Evolutionary conservation across 2,329 filamentous ascomycete genomes (phyloP).

Genomic region (Diplodia scrobiculata): DNA sequence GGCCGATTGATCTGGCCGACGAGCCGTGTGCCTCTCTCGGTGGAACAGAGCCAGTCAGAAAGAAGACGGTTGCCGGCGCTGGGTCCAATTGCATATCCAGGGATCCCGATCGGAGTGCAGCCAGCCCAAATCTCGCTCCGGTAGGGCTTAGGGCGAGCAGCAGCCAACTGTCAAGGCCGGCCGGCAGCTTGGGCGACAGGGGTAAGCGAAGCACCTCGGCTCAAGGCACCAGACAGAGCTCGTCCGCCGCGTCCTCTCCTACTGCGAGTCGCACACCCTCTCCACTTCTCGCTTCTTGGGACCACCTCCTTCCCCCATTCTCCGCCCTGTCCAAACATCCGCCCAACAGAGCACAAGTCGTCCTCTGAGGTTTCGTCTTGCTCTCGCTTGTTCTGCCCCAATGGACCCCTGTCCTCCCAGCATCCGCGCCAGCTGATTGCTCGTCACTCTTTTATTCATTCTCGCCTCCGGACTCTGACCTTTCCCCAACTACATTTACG

Average conservation of each 20-base stretch:
- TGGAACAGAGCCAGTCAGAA: not conserved
- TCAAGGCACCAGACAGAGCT: not conserved
- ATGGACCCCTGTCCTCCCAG: not conserved
- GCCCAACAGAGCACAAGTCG: not conserved
- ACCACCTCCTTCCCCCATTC: not conserved
- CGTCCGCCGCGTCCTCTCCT: not conserved
- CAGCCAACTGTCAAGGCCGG: not conserved
- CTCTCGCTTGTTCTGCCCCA: not conserved
- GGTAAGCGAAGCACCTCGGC: constrained; percentile 20
- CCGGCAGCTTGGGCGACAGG: not conserved
- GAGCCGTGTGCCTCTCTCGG: not conserved
- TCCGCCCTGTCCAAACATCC: not conserved
- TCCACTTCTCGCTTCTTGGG: constrained; percentile 2
- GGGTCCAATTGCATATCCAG: not conserved
- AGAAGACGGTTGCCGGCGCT: not conserved
- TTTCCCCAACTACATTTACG: not conserved
- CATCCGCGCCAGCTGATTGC: not conserved
- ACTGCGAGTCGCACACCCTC: constrained; percentile 17
- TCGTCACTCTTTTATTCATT: not conserved
- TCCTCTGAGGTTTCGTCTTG: not conserved
- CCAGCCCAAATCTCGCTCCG: not conserved
- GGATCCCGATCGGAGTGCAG: not conserved
- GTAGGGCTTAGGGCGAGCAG: constrained; percentile 7
- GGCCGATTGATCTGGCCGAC: constrained; percentile 4
- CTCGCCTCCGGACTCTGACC: not conserved